Evolutionary conservation across 1,284 basidiomycete species (phyloP).

Genomic region (Rhodotorula sp.): DNA sequence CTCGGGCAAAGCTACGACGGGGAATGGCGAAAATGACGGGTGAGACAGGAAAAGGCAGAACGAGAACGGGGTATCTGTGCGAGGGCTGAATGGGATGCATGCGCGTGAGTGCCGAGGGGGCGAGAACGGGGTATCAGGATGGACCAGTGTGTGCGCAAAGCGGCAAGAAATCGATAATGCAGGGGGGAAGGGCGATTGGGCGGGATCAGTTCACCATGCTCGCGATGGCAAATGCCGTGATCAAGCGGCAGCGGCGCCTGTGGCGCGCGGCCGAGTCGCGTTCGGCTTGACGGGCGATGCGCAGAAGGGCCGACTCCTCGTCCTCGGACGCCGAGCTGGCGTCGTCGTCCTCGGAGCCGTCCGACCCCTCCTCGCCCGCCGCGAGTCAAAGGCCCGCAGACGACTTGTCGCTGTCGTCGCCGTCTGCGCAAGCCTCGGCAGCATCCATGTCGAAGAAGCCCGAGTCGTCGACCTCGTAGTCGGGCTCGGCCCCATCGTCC

Average conservation of each 20-base stretch:
- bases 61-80: not conserved
- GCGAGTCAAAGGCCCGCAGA: not conserved
- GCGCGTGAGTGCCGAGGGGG: not conserved
- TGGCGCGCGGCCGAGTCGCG: too few relatives aligned
- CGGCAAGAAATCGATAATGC: too few relatives aligned
- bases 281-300: too few relatives aligned
- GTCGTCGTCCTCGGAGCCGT: constrained; percentile 6
- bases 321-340: constrained; percentile 13
- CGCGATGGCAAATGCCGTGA: too few relatives aligned
- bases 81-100: not conserved
- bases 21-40: not conserved
- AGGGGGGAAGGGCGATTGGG: too few relatives aligned
- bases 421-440: not conserved
- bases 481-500: constrained; percentile 1
- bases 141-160: too few relatives aligned
- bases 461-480: constrained; percentile 40
- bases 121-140: too few relatives aligned
- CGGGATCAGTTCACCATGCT: too few relatives aligned
- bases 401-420: not conserved
- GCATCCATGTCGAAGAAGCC: constrained; percentile 31
- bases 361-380: constrained; percentile 30
- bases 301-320: constrained; percentile 39
- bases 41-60: not conserved
- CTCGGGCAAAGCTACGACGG: not conserved
- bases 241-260: too few relatives aligned